A percentile compares a stretch with the other conserved stretches of the same genome.
Evolutionary conservation across 2,329 filamentous ascomycete species (phyloP).

Genomic region (Furcasterigmium sp.): DNA sequence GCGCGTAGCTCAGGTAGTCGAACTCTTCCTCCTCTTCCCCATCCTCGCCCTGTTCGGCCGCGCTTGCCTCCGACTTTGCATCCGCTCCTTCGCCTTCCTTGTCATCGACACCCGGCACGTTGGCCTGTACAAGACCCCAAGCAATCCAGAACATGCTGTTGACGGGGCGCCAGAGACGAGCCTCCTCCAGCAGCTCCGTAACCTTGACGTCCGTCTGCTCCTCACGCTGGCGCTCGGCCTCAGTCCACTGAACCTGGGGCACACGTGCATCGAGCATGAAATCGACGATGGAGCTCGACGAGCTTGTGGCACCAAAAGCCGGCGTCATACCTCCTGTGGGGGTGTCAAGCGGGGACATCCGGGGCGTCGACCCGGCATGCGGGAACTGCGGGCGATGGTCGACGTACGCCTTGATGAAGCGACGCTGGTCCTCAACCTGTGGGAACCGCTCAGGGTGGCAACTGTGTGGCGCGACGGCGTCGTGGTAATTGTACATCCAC

Average conservation of each 20-base stretch:
- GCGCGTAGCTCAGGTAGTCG: slow-evolving; percentile 87
- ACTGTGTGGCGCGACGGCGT: slow-evolving; percentile 56
- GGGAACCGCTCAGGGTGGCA: slow-evolving; percentile 72
- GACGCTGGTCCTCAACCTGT: slow-evolving; percentile 70
- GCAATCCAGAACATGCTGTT: slow-evolving; percentile 90
- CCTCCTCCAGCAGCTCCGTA: slow-evolving; percentile 68
- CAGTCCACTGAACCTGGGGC: slow-evolving; percentile 49
- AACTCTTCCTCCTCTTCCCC: slow-evolving; percentile 69
- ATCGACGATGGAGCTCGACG: slow-evolving; percentile 50
- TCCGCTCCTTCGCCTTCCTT: slow-evolving; percentile 23
- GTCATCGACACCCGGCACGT: slow-evolving; percentile 66
- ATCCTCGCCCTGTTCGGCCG: slow-evolving; percentile 19
- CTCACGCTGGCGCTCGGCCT: slow-evolving; percentile 58
- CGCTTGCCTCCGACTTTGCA: slow-evolving; percentile 12
- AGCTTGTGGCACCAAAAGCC: slow-evolving; percentile 27
- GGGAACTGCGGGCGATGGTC: slow-evolving; percentile 69
- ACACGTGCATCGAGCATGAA: slow-evolving; percentile 80
- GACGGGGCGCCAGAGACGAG: slow-evolving; percentile 77
- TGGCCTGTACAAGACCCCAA: slow-evolving; percentile 95
- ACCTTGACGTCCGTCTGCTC: slow-evolving; percentile 63
- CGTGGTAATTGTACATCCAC: slow-evolving; percentile 98
- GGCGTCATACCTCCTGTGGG: slow-evolving; percentile 23
- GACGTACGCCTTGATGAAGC: slow-evolving; percentile 83
- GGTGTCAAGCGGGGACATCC: slow-evolving; percentile 38
- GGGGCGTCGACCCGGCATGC: slow-evolving; percentile 45